Evolutionary conservation across 2,329 filamentous ascomycete genomes (phyloP), one percentile per base, ranked within the genome.

Genomic region (Alternaria gaisen): DNA sequence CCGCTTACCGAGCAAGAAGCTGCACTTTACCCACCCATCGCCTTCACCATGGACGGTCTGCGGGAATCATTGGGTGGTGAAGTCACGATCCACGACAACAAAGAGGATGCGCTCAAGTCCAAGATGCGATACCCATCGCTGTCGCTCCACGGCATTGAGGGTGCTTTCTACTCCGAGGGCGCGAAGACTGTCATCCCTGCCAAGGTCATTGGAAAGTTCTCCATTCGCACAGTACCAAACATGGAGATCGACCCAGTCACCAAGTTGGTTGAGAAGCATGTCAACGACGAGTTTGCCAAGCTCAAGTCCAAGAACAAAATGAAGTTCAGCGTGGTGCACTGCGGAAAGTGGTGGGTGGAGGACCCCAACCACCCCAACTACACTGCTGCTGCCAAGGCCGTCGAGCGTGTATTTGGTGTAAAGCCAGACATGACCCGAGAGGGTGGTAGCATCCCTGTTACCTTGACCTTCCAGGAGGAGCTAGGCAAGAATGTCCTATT

Each of bases 311-410:
- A 99, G 86, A 99, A 99, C 85, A 93, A 86, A 16, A 81, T 97
- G 76, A 91, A 92, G 72, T 89, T 93, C 54, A 89, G 85, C 76
- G 85, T 94, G 60, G 90, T 94, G 81, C 95, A 99, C 84, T 90
- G 89, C 61, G 95, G 95, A 71, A 97, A 97, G 83, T 99, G 95
- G 95, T 99, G 95, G 95, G 93, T 97, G 48, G 93, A 96, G 47
- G 94, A 91, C 76, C 94, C 95, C 30, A 95, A 97, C 83, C 94
- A 99, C 86, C 98, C 95, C 93, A 99, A 99, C 86, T 99, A 98
- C 83, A 87, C 89, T 30, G 94, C 94, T 26, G 95, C 95, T 14
- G 88, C 90, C 76, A 98, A 97, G 86, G 95, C 95, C n/a, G 93
- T 95, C 34, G 91, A 98, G 84, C 88, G 93, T 67, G 95, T 99